A percentile compares a stretch with the other conserved stretches of the same genome.
These are phyloP conservation scores for Ramularia endophylla DNA, from an alignment of 2,329 filamentous ascomycete species.

Conservation along the genomic window DNA sequence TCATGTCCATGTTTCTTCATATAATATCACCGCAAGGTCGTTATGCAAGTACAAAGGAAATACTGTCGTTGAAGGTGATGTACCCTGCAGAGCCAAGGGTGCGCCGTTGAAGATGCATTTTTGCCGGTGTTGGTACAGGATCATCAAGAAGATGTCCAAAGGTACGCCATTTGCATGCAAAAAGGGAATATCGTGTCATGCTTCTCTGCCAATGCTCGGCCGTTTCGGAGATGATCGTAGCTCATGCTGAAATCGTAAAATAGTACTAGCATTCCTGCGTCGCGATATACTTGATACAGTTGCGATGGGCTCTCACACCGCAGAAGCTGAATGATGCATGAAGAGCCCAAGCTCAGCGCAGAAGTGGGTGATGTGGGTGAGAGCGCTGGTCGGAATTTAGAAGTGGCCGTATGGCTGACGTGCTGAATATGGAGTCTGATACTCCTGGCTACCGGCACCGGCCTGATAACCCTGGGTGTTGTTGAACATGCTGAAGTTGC, in stretches of 20 bases:
- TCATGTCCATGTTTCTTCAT: conserved; percentile 2
- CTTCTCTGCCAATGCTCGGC: no score
- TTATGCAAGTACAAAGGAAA: conserved; percentile 3
- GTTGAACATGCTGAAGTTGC: conserved; percentile 19
- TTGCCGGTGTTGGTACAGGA: conserved; percentile 10
- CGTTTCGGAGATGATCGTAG: conserved; percentile 15
- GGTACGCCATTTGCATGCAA: conserved; percentile 6
- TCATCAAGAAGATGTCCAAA: conserved; percentile 8
- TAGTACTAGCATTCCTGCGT: no score
- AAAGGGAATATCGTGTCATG: conserved; percentile 12
- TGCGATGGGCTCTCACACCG: no score
- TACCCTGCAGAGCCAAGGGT: conserved; percentile 4
- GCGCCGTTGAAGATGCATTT: conserved; percentile 9
- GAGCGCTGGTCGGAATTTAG: conserved; percentile 10
- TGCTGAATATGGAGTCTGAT: no score
- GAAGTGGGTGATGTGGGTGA: no score
- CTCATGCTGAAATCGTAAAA: conserved; percentile 16
- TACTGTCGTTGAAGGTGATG: background rate
- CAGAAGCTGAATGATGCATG: no score
- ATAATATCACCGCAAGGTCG: conserved; percentile 6
- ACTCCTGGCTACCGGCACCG: conserved; percentile 5
- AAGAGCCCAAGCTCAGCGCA: no score
- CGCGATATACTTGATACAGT: no score
- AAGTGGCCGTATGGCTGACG: conserved; percentile 25
- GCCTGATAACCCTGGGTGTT: conserved; percentile 6